Evolutionary conservation across 176 grass and related monocot genomes (phyloP).

Genomic region (Avena sativa): DNA sequence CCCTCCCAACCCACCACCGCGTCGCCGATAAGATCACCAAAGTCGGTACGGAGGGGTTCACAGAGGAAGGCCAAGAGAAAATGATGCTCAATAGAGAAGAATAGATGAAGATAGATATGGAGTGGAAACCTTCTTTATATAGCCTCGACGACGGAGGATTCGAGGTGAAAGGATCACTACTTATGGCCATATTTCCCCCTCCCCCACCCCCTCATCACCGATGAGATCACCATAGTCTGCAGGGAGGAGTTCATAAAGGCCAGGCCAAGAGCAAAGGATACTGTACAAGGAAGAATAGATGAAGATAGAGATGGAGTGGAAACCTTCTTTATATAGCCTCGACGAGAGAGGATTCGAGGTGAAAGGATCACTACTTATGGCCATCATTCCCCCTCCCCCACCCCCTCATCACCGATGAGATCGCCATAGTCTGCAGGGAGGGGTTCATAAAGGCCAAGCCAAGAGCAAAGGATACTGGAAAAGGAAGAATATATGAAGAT

Average conservation of each 20-base stretch:
- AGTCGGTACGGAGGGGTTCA: not conserved
- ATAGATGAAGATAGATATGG: not conserved
- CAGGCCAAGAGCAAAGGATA: not conserved
- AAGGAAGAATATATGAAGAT: not conserved
- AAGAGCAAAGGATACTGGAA: not conserved
- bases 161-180: not conserved
- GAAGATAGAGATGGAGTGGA: not conserved
- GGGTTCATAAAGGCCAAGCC: not conserved
- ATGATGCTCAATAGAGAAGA: not conserved
- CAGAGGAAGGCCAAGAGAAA: not conserved
- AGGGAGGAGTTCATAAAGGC: not conserved
- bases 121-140: slow-evolving; percentile 2
- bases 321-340: slow-evolving; percentile 6
- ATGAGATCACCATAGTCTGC: not conserved
- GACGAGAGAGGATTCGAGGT: not conserved
- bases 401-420: not conserved
- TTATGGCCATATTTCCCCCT: not conserved
- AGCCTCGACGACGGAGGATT: not conserved
- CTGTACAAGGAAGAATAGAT: not conserved
- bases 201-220: not conserved
- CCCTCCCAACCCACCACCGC: not conserved
- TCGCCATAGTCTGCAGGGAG: not conserved
- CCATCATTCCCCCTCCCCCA: not conserved
- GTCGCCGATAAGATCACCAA: too few relatives aligned
- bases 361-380: not conserved